Conservation (phyloP, 768 basidiomycete genomes). For the Boletus sensibilis region DNA sequence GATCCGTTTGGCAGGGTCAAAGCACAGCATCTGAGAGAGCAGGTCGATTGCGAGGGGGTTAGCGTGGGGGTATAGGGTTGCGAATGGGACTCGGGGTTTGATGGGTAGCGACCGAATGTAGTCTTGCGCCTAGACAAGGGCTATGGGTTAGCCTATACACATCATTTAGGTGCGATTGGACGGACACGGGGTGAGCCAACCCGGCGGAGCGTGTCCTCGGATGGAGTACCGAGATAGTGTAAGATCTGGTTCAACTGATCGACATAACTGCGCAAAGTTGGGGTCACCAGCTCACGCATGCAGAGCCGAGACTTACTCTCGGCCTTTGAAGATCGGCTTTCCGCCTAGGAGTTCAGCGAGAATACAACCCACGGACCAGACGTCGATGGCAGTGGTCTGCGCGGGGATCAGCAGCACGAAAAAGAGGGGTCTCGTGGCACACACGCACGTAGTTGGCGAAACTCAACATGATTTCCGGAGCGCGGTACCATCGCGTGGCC, state of each 20-base stretch:
- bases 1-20: constrained; percentile 95
- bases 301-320: constrained; percentile 64
- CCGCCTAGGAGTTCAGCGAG: constrained; percentile 90
- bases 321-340: constrained; percentile 94
- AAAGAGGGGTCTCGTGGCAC: not conserved
- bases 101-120: constrained; percentile 98
- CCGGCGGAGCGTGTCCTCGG: constrained; percentile 92
- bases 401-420: constrained; percentile 14
- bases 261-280: constrained; percentile 65
- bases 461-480: constrained; percentile 98
- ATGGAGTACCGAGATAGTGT: constrained; percentile 96
- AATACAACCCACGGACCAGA: constrained; percentile 97
- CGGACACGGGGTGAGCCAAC: constrained; percentile 92
- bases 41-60: constrained; percentile 94
- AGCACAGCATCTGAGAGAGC: constrained; percentile 86
- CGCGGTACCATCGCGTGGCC: constrained; percentile 98
- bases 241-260: constrained; percentile 98
- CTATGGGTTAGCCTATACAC: not conserved
- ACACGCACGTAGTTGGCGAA: constrained; percentile 86
- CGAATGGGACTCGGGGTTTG: constrained; percentile 91
- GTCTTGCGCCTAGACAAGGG: constrained; percentile 74
- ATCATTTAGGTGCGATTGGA: constrained; percentile 6
- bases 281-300: not conserved
- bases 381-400: constrained; percentile 87
- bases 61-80: constrained; percentile 88